Conservation (phyloP, 106 monocot species). For the Triglochin maritima region DNA sequence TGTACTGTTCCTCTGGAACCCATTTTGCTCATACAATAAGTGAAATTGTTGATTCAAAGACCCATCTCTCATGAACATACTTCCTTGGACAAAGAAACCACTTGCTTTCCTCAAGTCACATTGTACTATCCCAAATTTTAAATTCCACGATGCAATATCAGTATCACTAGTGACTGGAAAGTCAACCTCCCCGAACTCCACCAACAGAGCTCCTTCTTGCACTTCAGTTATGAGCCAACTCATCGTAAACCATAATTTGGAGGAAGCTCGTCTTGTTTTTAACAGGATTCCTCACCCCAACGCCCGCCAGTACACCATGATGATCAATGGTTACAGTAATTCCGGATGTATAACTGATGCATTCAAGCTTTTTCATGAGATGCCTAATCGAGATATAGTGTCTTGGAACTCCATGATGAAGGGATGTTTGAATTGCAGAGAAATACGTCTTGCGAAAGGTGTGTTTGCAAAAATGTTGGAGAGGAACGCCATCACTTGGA, state of each 20-base stretch:
- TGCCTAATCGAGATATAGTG: slow-evolving; percentile 45
- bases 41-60: too few species aligned
- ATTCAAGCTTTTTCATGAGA: slow-evolving; percentile 42
- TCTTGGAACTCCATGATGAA: slow-evolving; percentile 72
- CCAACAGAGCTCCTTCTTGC: slow-evolving; percentile 2
- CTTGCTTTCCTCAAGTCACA: too few species aligned
- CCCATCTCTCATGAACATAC: too few species aligned
- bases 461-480: slow-evolving; percentile 59
- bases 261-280: slow-evolving; percentile 41
- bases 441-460: slow-evolving; percentile 29
- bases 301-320: slow-evolving; percentile 51
- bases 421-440: slow-evolving; percentile 35
- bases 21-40: too few species aligned
- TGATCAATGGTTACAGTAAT: slow-evolving; percentile 45
- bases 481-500: slow-evolving; percentile 75
- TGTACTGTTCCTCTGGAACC: too few species aligned
- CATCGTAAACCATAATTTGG: slow-evolving; percentile 23
- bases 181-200: not conserved
- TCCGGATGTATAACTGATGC: slow-evolving; percentile 32
- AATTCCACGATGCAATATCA: too few species aligned
- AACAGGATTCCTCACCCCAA: slow-evolving; percentile 34
- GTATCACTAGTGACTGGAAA: too few species aligned
- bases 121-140: too few species aligned
- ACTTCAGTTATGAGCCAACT: slow-evolving; percentile 22
- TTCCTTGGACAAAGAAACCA: too few species aligned